These are phyloP conservation scores for Delphinella strobiligena DNA, from an alignment of 2,329 filamentous ascomycete genomes.

Conservation along the genomic window DNA sequence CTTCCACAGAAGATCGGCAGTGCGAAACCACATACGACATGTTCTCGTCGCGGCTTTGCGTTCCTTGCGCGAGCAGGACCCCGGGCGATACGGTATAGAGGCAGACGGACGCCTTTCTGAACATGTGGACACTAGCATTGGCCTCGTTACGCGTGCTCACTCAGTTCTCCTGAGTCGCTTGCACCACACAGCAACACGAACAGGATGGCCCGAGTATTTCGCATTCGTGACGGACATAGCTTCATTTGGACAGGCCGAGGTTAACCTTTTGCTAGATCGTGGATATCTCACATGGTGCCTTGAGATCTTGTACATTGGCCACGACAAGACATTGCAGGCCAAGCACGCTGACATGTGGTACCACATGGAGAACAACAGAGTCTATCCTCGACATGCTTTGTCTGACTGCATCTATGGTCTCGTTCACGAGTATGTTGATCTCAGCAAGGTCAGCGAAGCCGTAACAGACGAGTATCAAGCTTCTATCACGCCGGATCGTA, in stretches of 20 bases:
- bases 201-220: constrained; percentile 12
- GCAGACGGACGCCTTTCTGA: not conserved
- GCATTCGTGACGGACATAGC: constrained; percentile 9
- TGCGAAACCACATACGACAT: constrained; percentile 19
- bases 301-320: constrained; percentile 6
- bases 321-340: constrained; percentile 1
- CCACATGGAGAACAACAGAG: not conserved
- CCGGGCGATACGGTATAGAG: constrained; percentile 14
- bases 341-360: constrained; percentile 2
- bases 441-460: not conserved
- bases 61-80: constrained; percentile 21
- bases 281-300: constrained; percentile 10
- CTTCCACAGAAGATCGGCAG: constrained; percentile 17
- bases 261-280: constrained; percentile 6
- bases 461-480: no score
- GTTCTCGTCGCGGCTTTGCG: constrained; percentile 22
- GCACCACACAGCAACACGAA: constrained; percentile 1
- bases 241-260: constrained; percentile 9
- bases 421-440: constrained; percentile 4
- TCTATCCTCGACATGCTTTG: constrained; percentile 2
- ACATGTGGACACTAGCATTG: not conserved
- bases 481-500: no score
- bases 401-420: constrained; percentile 5
- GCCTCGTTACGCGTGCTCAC: not conserved
- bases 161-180: constrained; percentile 1